These are phyloP conservation scores for Candida bentonensis DNA, from an alignment of 805 yeast species.

Conservation along the genomic window DNA sequence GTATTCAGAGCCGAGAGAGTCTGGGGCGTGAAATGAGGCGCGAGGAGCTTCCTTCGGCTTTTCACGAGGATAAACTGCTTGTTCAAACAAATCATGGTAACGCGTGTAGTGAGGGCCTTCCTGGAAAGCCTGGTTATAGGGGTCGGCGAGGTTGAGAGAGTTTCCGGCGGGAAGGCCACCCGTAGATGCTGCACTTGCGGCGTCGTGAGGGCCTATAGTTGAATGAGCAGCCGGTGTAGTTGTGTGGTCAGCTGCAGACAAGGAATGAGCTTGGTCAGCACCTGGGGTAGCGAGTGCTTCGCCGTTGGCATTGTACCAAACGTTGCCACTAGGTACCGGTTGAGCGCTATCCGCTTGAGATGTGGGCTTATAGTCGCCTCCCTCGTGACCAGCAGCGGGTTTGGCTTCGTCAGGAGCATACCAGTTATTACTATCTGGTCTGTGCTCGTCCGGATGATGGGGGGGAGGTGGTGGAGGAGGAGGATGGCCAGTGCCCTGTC, in stretches of 20 bases:
- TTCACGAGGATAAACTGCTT: neutral
- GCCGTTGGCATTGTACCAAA: too few species aligned
- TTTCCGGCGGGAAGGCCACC: neutral
- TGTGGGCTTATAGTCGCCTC: too few species aligned
- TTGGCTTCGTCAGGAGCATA: neutral
- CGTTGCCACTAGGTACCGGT: too few species aligned
- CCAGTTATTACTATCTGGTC: neutral
- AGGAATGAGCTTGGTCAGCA: too few species aligned
- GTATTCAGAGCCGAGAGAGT: neutral
- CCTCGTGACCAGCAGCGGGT: neutral
- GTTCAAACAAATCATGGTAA: neutral
- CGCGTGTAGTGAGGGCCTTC: neutral
- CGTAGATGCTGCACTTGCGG: too few species aligned
- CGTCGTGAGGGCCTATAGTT: too few species aligned
- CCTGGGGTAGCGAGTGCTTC: too few species aligned
- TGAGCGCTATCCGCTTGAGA: too few species aligned
- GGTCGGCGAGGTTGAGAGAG: neutral
- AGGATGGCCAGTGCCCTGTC: neutral
- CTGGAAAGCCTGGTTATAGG: neutral
- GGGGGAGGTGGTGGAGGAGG: neutral
- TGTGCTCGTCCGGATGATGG: neutral
- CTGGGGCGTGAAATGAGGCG: neutral
- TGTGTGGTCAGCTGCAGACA: too few species aligned
- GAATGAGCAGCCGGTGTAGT: too few species aligned
- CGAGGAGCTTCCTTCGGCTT: neutral